Conservation (phyloP, 2,329 filamentous ascomycete genomes). For the Alternaria postmessia region DNA sequence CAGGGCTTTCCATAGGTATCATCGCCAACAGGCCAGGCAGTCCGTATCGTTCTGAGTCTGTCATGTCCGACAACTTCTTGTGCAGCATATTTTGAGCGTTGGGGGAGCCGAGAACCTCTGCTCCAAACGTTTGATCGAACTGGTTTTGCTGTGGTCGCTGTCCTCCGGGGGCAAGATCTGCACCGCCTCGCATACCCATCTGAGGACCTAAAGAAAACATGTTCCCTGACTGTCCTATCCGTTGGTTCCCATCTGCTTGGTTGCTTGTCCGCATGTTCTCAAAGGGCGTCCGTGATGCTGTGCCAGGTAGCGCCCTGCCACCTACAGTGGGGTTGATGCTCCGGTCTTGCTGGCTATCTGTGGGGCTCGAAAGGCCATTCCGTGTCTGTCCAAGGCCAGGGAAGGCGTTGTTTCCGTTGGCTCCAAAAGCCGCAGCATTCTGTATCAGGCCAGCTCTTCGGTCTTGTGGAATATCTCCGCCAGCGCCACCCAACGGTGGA, state of each 20-base stretch:
- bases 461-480: conserved; percentile 61
- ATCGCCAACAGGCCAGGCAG: conserved; percentile 66
- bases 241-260: conserved; percentile 47
- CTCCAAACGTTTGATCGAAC: conserved; percentile 45
- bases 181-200: conserved; percentile 28
- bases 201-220: conserved; percentile 44
- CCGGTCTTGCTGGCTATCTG: conserved; percentile 48
- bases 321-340: conserved; percentile 41
- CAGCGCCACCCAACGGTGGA: conserved; percentile 64
- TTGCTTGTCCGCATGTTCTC: conserved; percentile 40
- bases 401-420: conserved; percentile 49
- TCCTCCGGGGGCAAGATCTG: conserved; percentile 34
- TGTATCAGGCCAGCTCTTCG: conserved; percentile 61
- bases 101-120: conserved; percentile 39
- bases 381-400: conserved; percentile 54
- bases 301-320: conserved; percentile 36
- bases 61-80: conserved; percentile 64
- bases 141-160: conserved; percentile 43
- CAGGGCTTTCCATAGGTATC: conserved; percentile 63
- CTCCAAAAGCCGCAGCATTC: conserved; percentile 56
- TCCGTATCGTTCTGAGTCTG: conserved; percentile 66
- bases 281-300: conserved; percentile 43
- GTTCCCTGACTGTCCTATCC: conserved; percentile 40
- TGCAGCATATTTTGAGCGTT: conserved; percentile 48
- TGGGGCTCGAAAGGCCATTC: conserved; percentile 53